Evolutionary conservation across 208 protist genomes (phyloP), one percentile per base, ranked within the genome.

Genomic region (Crithidia fasciculata): DNA sequence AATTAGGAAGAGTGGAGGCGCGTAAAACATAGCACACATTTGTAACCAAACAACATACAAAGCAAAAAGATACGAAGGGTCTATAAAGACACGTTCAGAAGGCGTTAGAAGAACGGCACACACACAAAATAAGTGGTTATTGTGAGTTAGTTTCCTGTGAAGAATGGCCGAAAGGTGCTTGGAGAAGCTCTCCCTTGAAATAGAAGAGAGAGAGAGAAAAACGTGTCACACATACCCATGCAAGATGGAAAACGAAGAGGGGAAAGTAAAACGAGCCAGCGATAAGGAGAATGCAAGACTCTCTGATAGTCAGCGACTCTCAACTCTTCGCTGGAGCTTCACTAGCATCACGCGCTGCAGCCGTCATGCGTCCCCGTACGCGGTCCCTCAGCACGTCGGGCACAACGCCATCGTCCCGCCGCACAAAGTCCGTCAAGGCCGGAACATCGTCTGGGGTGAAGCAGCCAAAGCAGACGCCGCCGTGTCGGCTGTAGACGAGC

Each of bases 401-500:
- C 19, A 78, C 65, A 9, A 77, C 65, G 19, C 45, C 47, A 36
- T 44, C 58, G 9, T 69, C 62, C 3, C 40, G n/a, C 18, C 61
- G n/a, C 19, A 71, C n/a, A n/a, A 45, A 15, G 4, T 58, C 53
- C 28, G 68, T 8, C 12, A 77, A 53, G 37, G 64, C 45, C 36
- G 59, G 70, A 19, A 71, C 70, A 58, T 80, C 56, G 12, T 45
- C 55, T 2, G 74, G 75, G 2, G 54, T 78, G 5, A 79, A 61
- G 8, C 43, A 68, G 9, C 79, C 70, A 45, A 74, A 82, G 50
- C 61, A 73, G 19, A 72, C 52, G 16, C 50, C 58, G 37, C 70
- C 59, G 44, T 77, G 60, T 2, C n/a, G 43, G 65, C 36, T 78
- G 69, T 79, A 84, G 16, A 84, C 39, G 5, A 87, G 59, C 50